phyloP scores from a whole-genome alignment of 148 eudicot species.

The Amaranthus cruentus region DNA sequence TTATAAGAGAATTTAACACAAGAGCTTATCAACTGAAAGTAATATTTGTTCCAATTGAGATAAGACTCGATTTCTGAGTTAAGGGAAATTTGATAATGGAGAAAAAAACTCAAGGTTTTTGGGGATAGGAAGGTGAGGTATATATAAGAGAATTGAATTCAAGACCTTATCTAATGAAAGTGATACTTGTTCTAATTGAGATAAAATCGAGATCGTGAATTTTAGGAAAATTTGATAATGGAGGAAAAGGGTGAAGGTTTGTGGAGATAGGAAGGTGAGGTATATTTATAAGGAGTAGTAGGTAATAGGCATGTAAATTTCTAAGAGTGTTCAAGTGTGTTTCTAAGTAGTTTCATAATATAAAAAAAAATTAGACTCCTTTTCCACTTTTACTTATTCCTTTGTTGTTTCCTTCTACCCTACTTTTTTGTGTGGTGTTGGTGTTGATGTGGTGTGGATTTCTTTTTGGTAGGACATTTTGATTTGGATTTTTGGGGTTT shows the following conservation, averaged over 20 bases:
- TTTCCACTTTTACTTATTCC: conserved; percentile 18
- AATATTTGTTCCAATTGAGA: not conserved
- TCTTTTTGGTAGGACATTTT: not conserved
- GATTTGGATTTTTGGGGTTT: not conserved
- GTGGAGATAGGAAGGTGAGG: not conserved
- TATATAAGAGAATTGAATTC: not conserved
- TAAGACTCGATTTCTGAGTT: not conserved
- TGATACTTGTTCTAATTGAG: too few species aligned
- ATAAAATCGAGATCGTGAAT: too few species aligned
- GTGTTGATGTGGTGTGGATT: conserved; percentile 1
- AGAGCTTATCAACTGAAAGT: not conserved
- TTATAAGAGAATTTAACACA: not conserved
- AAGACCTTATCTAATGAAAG: too few species aligned
- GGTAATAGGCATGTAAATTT: conserved; percentile 19
- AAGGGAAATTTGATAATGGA: not conserved
- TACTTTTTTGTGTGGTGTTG: not conserved
- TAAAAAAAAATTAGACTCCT: not conserved
- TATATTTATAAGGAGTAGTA: too few species aligned
- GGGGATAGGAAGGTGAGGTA: not conserved
- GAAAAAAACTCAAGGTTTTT: not conserved
- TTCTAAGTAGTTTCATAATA: conserved; percentile 38
- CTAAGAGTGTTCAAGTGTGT: conserved; percentile 47
- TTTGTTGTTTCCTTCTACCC: conserved; percentile 7
- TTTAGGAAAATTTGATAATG: not conserved
- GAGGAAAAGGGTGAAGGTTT: not conserved